A percentile compares a stretch with the other conserved stretches of the same genome.
phyloP scores from a whole-genome alignment of 192 early-diverging fungal genomes.

The Kickxella alabastrina region DNA sequence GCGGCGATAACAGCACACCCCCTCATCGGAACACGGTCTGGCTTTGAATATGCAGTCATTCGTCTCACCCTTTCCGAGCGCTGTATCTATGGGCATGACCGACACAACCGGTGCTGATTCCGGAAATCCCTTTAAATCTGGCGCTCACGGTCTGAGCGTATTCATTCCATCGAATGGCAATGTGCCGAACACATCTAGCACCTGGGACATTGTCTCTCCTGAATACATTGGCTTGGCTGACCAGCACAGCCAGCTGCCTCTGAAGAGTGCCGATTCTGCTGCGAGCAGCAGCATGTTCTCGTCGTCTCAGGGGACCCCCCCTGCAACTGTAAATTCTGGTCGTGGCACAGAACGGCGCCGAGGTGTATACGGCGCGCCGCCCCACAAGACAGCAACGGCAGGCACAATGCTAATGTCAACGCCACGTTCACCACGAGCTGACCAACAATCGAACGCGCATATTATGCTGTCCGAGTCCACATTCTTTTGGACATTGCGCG shows the following conservation, averaged over 20 bases:
- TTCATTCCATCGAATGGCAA: constrained; percentile 20
- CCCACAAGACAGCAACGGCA: constrained; percentile 9
- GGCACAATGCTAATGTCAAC: no score
- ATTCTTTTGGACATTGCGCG: constrained; percentile 49
- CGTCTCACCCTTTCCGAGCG: constrained; percentile 3
- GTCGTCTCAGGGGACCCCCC: constrained; percentile 5
- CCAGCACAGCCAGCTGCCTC: constrained; percentile 3
- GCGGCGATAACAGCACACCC: constrained; percentile 26
- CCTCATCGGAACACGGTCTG: constrained; percentile 21
- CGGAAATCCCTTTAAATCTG: no score
- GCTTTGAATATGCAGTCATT: constrained; percentile 10
- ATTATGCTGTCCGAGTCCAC: constrained; percentile 10
- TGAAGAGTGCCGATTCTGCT: constrained; percentile 22
- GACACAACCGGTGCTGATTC: constrained; percentile 7
- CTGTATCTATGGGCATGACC: not conserved
- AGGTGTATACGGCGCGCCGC: constrained; percentile 34
- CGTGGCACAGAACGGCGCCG: constrained; percentile 21
- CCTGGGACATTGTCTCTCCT: constrained; percentile 40
- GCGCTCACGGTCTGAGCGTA: constrained; percentile 23
- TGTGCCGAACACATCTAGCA: constrained; percentile 5
- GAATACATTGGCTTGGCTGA: constrained; percentile 6
- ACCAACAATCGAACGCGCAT: not conserved
- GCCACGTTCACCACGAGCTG: not conserved
- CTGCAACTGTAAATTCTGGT: not conserved
- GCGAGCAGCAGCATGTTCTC: constrained; percentile 9